phyloP scores from a whole-genome alignment of 345 rosid species.

The Lepidium africanum region DNA sequence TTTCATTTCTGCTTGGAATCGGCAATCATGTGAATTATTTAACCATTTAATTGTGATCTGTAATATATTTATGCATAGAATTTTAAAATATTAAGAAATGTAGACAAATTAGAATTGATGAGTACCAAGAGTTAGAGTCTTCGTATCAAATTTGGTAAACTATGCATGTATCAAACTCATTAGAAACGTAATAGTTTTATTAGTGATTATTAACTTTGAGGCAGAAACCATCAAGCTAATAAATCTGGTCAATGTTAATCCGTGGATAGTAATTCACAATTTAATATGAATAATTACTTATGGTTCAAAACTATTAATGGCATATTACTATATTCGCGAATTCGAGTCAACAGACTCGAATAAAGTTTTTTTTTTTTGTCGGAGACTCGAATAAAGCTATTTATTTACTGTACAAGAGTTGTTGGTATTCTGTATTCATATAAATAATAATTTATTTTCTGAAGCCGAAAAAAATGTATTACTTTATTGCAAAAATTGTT shows the following conservation, averaged over 20 bases:
- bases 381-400: too few species aligned
- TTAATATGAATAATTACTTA: not conserved
- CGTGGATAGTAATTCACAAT: not conserved
- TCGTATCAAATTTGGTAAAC: not conserved
- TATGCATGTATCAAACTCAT: not conserved
- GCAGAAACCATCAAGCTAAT: not conserved
- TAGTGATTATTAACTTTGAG: not conserved
- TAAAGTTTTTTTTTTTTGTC: too few species aligned
- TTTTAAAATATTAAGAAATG: too few species aligned
- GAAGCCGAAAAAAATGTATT: too few species aligned
- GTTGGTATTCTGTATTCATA: too few species aligned
- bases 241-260: not conserved
- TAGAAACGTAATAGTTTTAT: not conserved
- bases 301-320: not conserved
- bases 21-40: constrained; percentile 11
- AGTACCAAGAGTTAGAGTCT: not conserved
- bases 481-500: too few species aligned
- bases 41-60: not conserved
- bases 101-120: too few species aligned
- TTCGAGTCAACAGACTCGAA: not conserved
- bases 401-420: too few species aligned
- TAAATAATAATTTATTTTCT: too few species aligned
- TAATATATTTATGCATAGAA: too few species aligned
- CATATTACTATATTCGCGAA: not conserved
- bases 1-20: constrained; percentile 4